phyloP scores from a whole-genome alignment of 2,329 filamentous ascomycete genomes.

The Pseudonectria foliicola region DNA sequence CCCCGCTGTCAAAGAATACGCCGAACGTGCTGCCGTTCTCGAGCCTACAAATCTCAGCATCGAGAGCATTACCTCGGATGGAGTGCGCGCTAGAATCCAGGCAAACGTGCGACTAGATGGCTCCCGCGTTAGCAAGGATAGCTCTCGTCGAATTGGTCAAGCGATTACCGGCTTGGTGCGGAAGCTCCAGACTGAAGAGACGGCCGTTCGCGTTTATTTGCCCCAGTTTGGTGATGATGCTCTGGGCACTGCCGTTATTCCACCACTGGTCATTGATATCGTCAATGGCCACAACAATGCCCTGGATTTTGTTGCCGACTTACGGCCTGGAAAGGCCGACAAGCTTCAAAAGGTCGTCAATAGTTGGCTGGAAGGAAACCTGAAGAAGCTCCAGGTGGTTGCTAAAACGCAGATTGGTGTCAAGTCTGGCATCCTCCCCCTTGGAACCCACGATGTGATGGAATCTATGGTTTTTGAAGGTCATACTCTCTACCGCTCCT shows the following conservation, averaged over 20 bases:
- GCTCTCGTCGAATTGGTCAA: conserved; percentile 67
- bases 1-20: conserved; percentile 75
- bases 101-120: conserved; percentile 78
- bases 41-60: conserved; percentile 79
- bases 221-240: conserved; percentile 75
- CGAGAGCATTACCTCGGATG: conserved; percentile 72
- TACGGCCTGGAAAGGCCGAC: conserved; percentile 69
- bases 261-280: conserved; percentile 68
- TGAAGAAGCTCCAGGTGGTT: conserved; percentile 63
- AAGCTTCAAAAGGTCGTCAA: conserved; percentile 74
- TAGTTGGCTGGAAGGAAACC: conserved; percentile 76
- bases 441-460: conserved; percentile 70
- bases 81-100: conserved; percentile 72
- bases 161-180: conserved; percentile 74
- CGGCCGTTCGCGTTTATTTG: conserved; percentile 68
- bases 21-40: conserved; percentile 72
- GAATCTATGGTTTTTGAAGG: conserved; percentile 76
- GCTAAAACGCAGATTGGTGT: conserved; percentile 68
- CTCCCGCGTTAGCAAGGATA: conserved; percentile 61
- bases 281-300: conserved; percentile 69
- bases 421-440: conserved; percentile 69
- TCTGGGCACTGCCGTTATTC: conserved; percentile 69
- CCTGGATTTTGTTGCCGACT: conserved; percentile 71
- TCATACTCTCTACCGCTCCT: conserved; percentile 63
- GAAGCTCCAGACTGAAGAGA: conserved; percentile 66